Base-by-base conservation (phyloP, 371 early-diverging fungal genomes). In the Batrachochytrium dendrobatidis region DNA sequence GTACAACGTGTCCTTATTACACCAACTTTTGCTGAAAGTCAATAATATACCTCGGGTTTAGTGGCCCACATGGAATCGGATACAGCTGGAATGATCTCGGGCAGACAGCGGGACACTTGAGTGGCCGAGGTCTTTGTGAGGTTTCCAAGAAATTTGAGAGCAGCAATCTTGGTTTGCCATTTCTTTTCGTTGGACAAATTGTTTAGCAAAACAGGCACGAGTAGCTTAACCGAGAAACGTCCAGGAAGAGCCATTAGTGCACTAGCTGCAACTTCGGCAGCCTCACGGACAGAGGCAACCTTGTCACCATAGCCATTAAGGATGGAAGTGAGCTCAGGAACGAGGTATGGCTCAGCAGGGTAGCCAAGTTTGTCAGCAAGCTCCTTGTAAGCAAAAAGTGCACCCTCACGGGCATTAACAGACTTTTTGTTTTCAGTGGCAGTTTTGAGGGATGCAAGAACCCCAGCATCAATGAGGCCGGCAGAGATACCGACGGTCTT, bases 121-220 rank as follows among this genome's bases (percentile, higher is more conserved):
- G 60, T 57, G 55, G 77, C 71, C 43, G 85, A 82, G 51, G 70
- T 74, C 55, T 79, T 78, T 35, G 84, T 77, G 53, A 83, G 78
- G 31, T 70, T 66, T 39, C 76, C 72, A 45, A 89, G 65, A 34
- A 82, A 64, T 63, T 85, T 73, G 43, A 86, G 72, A 24, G 86
- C 86, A 35, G 85, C 87, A 34, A 82, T 75, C 71, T 86, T 85
- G 53, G 86, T 86, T 68, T 88, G 86, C 88, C 86, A 86, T 65
- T 86, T 86, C 73, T 86, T 86, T 55, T 82, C 81, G 57, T 80
- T 79, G 55, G 72, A 72, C 70, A 86, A 80, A 60, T 75, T 80
- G 51, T 83, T 81, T 61, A 79, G 77, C 22, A 89, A 72, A 48
- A 81, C 67, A 31, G 85, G 85, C 51, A 89, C 69, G 59, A 70